Conservation (phyloP, 768 basidiomycete species). For the Leucosporidium yakuticum region DNA sequence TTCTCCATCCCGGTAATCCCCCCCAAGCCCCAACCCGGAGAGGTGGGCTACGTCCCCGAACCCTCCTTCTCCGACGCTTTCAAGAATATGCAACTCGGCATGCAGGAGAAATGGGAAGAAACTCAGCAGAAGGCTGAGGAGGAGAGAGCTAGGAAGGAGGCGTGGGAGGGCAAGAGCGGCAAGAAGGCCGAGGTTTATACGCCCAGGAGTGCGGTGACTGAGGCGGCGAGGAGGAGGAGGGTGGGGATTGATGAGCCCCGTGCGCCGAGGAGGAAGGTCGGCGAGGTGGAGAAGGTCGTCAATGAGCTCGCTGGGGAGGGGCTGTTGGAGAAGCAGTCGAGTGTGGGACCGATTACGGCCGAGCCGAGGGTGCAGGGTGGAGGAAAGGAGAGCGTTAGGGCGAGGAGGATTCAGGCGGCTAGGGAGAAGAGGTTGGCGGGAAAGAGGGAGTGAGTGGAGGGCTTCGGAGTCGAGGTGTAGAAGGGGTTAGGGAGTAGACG, state of each 20-base stretch:
- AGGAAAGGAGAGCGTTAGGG: neutral
- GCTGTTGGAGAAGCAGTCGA: neutral
- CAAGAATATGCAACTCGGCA: constrained; percentile 20
- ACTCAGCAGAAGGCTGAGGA: constrained; percentile 17
- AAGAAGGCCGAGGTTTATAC: constrained; percentile 12
- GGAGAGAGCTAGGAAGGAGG: neutral
- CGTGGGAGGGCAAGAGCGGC: neutral
- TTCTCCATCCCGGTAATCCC: constrained; percentile 38
- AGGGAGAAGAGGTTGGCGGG: constrained; percentile 7
- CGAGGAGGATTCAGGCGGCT: neutral
- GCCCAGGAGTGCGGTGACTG: constrained; percentile 5
- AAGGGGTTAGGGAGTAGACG: neutral
- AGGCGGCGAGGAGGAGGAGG: neutral
- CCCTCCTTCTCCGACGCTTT: constrained; percentile 34
- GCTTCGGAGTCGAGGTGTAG: neutral
- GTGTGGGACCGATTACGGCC: neutral
- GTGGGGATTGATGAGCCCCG: neutral
- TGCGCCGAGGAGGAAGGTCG: neutral
- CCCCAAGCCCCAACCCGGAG: constrained; percentile 32
- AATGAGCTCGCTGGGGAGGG: neutral
- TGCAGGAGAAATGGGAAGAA: constrained; percentile 27
- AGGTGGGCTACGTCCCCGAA: constrained; percentile 25
- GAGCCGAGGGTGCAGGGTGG: neutral
- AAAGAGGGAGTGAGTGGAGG: neutral
- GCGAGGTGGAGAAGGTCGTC: neutral